Base-by-base conservation (phyloP, 2,329 filamentous ascomycete species). In the Venturia nashicola region DNA sequence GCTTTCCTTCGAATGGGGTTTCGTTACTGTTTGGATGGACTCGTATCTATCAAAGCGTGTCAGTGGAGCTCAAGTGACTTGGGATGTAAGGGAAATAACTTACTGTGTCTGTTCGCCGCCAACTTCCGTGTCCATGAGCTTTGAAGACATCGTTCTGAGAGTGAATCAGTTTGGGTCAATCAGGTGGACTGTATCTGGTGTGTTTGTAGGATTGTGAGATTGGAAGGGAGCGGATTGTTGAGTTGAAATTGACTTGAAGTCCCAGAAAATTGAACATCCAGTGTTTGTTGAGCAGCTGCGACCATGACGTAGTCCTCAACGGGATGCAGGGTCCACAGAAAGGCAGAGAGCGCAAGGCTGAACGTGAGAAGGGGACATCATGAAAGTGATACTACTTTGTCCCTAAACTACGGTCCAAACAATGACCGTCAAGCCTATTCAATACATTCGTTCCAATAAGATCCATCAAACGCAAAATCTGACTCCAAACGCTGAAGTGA, bases 51-150 rank as follows among this genome's bases (percentile, higher is more conserved):
- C n/a, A 2, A 20, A 20, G n/a, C 27, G 3, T 48, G 8, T 55
- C 16, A 39, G 34, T 40, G 48, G 36, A 62, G 34, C n/a, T 14
- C 43, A 27, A 63, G 44, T 43, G 6, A 23, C 34, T 23, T 23
- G 18, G 34, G n/a, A 59, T n/a, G 51, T 14, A 1, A 62, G n/a
- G 61, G 59, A n/a, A 18, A 32, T n/a, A 61, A 20, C 75, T 63
- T 76, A 84, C 79, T 84, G 84, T 5, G 80, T 81, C 65, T 78
- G 78, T 72, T 86, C 83, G 67, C 85, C 85, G 69, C 85, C 84
- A 20, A 77, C 76, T 65, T 80, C 80, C 39, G 82, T 85, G 68
- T 84, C 79, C 78, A 86, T 82, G 51, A 86, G 75, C 67, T 51
- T 62, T 14, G 76, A 73, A 66, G 80, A 78, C 81, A 84, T 83